Evolutionary conservation across 148 eudicot genomes (phyloP).

Genomic region (Nyssa sinensis): DNA sequence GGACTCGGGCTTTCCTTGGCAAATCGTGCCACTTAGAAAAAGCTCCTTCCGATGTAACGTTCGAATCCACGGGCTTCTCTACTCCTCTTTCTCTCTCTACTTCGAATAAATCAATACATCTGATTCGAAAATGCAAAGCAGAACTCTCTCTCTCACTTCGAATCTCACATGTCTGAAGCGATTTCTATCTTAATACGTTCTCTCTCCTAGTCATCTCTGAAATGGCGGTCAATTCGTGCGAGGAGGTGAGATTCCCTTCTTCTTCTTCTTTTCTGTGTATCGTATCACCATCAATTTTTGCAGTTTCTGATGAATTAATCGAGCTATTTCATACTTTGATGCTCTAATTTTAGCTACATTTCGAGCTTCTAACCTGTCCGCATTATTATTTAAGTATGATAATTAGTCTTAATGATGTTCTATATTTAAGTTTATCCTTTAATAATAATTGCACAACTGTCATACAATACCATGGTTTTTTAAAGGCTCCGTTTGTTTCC

Average conservation of each 20-base stretch:
- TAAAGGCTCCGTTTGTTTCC: background rate
- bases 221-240: constrained; percentile 46
- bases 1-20: constrained; percentile 34
- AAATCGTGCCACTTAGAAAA: constrained; percentile 14
- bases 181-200: background rate
- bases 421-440: background rate
- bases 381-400: background rate
- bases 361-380: background rate
- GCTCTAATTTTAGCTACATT: background rate
- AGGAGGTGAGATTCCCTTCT: constrained; percentile 58
- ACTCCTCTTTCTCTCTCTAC: constrained; percentile 5
- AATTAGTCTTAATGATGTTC: background rate
- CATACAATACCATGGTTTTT: background rate
- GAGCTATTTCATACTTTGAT: background rate
- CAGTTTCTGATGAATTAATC: background rate
- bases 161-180: constrained; percentile 6
- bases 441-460: no score
- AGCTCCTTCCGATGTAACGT: constrained; percentile 3
- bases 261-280: background rate
- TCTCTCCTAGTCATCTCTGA: constrained; percentile 13
- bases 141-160: background rate
- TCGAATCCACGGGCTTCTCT: background rate
- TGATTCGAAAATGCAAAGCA: background rate
- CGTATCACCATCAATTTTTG: background rate
- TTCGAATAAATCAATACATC: background rate